Conservation (phyloP, 106 monocot species). For the Chionographis japonica region DNA sequence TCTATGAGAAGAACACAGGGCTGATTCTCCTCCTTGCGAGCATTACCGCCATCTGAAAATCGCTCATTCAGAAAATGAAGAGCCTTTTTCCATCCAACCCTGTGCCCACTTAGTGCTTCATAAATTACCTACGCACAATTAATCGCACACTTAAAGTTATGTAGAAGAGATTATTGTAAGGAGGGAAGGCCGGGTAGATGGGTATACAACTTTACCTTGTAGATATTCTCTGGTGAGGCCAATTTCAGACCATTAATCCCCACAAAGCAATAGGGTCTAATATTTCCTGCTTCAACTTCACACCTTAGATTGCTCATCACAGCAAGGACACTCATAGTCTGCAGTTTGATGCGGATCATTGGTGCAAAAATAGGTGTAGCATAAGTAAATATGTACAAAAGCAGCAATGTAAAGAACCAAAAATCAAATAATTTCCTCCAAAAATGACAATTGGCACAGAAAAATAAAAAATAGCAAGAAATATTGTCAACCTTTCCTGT, state of each 20-base stretch:
- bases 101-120: slow-evolving; percentile 79
- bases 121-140: slow-evolving; percentile 63
- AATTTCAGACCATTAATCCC: slow-evolving; percentile 95
- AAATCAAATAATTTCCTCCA: too few species aligned
- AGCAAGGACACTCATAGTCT: slow-evolving; percentile 94
- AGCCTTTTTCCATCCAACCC: slow-evolving; percentile 98
- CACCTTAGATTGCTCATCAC: slow-evolving; percentile 73
- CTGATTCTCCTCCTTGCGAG: slow-evolving; percentile 43
- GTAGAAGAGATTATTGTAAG: not conserved
- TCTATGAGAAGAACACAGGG: slow-evolving; percentile 89
- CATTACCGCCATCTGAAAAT: slow-evolving; percentile 58
- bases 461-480: not conserved
- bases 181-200: not conserved
- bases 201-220: slow-evolving; percentile 46
- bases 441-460: too few species aligned
- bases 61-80: slow-evolving; percentile 71
- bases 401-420: not conserved
- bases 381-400: not conserved
- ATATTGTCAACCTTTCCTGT: slow-evolving; percentile 73
- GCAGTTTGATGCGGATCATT: slow-evolving; percentile 28
- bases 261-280: slow-evolving; percentile 70
- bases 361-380: not conserved
- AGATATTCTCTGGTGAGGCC: slow-evolving; percentile 88
- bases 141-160: not conserved
- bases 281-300: slow-evolving; percentile 71